Evolutionary conservation across 2,329 filamentous ascomycete species (phyloP).

Genomic region (Talaromyces sp.): DNA sequence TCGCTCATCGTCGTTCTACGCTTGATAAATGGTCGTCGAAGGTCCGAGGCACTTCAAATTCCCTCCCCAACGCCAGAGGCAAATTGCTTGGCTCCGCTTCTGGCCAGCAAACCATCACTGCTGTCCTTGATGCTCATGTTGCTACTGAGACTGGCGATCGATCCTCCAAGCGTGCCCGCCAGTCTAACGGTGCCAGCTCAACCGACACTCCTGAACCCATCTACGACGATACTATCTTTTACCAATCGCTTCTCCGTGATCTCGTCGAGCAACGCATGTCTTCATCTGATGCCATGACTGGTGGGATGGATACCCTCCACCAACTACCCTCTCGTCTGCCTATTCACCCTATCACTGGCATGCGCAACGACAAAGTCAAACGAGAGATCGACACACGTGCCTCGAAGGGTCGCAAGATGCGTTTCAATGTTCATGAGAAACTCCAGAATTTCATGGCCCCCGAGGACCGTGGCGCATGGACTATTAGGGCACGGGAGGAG

Average conservation of each 20-base stretch:
- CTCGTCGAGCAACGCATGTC: slow-evolving; percentile 85
- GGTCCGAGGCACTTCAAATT: slow-evolving; percentile 58
- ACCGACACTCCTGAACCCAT: slow-evolving; percentile 55
- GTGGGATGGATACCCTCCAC: slow-evolving; percentile 48
- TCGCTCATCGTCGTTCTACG: slow-evolving; percentile 67
- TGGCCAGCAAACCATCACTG: slow-evolving; percentile 55
- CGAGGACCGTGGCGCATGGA: slow-evolving; percentile 80
- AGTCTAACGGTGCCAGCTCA: slow-evolving; percentile 9
- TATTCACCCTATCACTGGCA: slow-evolving; percentile 45
- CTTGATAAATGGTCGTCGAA: slow-evolving; percentile 92
- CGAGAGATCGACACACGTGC: slow-evolving; percentile 88
- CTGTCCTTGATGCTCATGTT: slow-evolving; percentile 49
- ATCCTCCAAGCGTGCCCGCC: slow-evolving; percentile 36
- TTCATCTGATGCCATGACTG: slow-evolving; percentile 54
- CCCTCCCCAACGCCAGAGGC: slow-evolving; percentile 59
- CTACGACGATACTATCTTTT: slow-evolving; percentile 95
- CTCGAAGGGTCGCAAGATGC: slow-evolving; percentile 90
- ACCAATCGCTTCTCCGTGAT: slow-evolving; percentile 88
- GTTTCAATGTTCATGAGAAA: slow-evolving; percentile 95
- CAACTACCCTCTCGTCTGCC: slow-evolving; percentile 41
- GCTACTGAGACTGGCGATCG: slow-evolving; percentile 42
- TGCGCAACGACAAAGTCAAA: slow-evolving; percentile 66
- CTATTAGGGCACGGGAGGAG: slow-evolving; percentile 72
- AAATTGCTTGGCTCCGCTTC: slow-evolving; percentile 61
- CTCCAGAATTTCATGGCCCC: slow-evolving; percentile 97